Evolutionary conservation across 805 yeast genomes (phyloP).

Genomic region (Candida vartiovaarae): DNA sequence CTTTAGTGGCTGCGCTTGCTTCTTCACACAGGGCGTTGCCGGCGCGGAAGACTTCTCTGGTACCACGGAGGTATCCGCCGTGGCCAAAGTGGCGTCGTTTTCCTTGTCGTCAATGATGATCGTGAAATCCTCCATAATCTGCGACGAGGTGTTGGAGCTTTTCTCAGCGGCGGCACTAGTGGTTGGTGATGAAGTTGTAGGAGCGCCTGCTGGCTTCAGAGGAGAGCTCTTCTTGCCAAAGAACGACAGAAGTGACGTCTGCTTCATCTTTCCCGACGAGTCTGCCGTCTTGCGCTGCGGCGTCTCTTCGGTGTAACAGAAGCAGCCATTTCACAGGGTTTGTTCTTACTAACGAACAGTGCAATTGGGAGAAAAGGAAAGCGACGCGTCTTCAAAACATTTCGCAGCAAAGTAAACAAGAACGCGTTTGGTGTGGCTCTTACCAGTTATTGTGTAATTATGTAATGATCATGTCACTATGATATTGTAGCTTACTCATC

Average conservation of each 20-base stretch:
- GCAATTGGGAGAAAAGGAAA: too few relatives aligned
- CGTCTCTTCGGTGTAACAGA: constrained; percentile 5
- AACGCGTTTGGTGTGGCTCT: too few relatives aligned
- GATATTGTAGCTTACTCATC: too few relatives aligned
- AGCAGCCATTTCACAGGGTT: constrained; percentile 2
- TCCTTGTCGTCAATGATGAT: constrained; percentile 1
- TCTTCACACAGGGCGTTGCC: constrained; percentile 3
- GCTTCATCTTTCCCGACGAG: constrained; percentile 12
- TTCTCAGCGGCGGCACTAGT: background rate
- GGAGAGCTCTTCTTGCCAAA: constrained; percentile 6
- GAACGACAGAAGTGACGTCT: constrained; percentile 12
- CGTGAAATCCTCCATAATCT: constrained; percentile 2
- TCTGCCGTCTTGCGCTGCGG: constrained; percentile 9
- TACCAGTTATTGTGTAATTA: too few relatives aligned
- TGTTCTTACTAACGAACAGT: too few relatives aligned
- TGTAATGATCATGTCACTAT: too few relatives aligned
- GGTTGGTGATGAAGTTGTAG: background rate
- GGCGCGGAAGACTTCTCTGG: background rate
- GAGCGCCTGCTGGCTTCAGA: background rate
- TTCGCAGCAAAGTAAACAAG: too few relatives aligned
- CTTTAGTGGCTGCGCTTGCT: background rate
- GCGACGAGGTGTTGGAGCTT: constrained; percentile 8
- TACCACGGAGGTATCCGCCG: background rate
- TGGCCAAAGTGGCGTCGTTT: background rate
- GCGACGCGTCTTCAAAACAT: too few relatives aligned